Evolutionary conservation across 2,329 filamentous ascomycete genomes (phyloP).

Genomic region (Fusarium siculi): DNA sequence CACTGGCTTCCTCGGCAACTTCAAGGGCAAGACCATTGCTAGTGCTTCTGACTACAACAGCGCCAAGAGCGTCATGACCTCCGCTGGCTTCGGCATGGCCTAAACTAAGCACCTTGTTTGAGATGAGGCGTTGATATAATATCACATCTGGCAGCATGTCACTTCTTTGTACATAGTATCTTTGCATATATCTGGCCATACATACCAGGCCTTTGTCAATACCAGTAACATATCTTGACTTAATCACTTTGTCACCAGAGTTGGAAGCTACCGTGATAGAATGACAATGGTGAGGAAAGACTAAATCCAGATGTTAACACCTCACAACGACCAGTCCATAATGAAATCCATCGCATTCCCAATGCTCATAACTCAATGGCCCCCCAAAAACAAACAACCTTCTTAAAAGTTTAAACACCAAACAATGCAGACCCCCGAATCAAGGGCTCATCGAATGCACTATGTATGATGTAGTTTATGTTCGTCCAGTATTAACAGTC

Average conservation of each 20-base stretch:
- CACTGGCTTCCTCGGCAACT: slow-evolving; percentile 60
- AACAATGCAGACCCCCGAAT: slow-evolving; percentile 14
- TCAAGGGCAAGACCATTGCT: slow-evolving; percentile 64
- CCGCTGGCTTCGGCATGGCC: slow-evolving; percentile 59
- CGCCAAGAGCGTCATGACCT: slow-evolving; percentile 51
- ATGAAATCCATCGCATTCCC: background rate
- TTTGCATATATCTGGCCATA: slow-evolving; percentile 3
- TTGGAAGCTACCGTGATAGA: background rate
- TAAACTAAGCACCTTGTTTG: slow-evolving; percentile 43
- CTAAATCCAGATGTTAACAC: slow-evolving; percentile 7
- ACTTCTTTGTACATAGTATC: slow-evolving; percentile 35
- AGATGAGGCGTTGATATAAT: background rate
- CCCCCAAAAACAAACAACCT: slow-evolving; percentile 10
- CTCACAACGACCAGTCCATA: slow-evolving; percentile 17
- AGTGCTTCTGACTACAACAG: slow-evolving; percentile 50
- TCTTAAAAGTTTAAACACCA: slow-evolving; percentile 11
- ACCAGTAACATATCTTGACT: slow-evolving; percentile 14
- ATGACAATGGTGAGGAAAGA: background rate
- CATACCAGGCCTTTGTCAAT: slow-evolving; percentile 21
- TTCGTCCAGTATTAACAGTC: slow-evolving; percentile 32
- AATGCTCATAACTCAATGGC: slow-evolving; percentile 1
- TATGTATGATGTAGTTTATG: slow-evolving; percentile 27
- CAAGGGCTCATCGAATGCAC: slow-evolving; percentile 12
- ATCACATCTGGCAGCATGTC: slow-evolving; percentile 3
- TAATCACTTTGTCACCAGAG: background rate